Conservation (phyloP, 1,284 basidiomycete genomes). For the Trametes hirsuta region DNA sequence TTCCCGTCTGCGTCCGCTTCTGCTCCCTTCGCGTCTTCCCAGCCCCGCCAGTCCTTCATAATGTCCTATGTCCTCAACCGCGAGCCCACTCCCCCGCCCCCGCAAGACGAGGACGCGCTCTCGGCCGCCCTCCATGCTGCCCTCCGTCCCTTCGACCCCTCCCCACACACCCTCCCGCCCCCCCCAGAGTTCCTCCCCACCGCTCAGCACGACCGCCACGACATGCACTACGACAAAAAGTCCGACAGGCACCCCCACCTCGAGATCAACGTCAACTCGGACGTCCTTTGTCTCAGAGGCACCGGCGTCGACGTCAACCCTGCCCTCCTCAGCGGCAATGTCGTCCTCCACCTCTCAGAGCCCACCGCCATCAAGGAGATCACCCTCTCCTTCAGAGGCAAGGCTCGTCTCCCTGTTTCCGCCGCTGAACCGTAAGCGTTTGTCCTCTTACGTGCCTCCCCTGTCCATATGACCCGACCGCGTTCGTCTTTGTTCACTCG, state of each 20-base stretch:
- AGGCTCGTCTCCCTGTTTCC: constrained; percentile 71
- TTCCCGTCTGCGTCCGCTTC: constrained; percentile 13
- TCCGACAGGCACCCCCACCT: constrained; percentile 57
- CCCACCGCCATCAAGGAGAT: constrained; percentile 87
- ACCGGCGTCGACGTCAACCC: constrained; percentile 85
- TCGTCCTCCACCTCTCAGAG: constrained; percentile 80
- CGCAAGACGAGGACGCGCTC: constrained; percentile 36
- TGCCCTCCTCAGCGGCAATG: constrained; percentile 72
- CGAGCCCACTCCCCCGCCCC: constrained; percentile 25
- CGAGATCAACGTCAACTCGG: constrained; percentile 76
- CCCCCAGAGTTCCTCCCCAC: constrained; percentile 31
- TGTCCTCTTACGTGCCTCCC: constrained; percentile 3
- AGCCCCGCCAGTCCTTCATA: constrained; percentile 11
- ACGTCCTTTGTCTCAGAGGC: constrained; percentile 74
- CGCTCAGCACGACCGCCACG: constrained; percentile 37
- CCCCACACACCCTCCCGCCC: constrained; percentile 32
- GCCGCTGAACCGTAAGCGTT: constrained; percentile 67
- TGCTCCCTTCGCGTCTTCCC: constrained; percentile 3
- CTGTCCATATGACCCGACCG: constrained; percentile 14
- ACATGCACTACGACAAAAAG: constrained; percentile 44
- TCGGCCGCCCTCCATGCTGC: constrained; percentile 38
- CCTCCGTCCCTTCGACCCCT: constrained; percentile 30
- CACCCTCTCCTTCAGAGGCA: constrained; percentile 81
- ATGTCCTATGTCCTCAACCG: constrained; percentile 36
- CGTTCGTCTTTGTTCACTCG: constrained; percentile 22